Evolutionary conservation across 805 yeast species (phyloP).

Genomic region (Hanseniaspora guilliermondii): DNA sequence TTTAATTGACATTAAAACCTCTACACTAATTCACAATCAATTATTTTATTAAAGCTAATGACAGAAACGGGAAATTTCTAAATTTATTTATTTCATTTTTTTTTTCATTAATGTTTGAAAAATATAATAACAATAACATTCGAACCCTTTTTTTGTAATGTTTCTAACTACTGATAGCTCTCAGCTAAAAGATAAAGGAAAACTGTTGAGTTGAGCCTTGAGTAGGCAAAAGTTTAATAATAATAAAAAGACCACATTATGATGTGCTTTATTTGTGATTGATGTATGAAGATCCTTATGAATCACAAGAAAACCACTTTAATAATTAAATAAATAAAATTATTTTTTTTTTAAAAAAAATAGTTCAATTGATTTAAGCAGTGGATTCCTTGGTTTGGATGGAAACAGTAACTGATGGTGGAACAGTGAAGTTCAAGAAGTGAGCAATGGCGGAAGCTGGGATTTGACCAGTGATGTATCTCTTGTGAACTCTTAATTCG

Average conservation of each 20-base stretch:
- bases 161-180: constrained; percentile 14
- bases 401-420: constrained; percentile 13
- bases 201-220: constrained; percentile 9
- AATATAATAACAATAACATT: not conserved
- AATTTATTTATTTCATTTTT: not conserved
- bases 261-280: too few relatives aligned
- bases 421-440: constrained; percentile 10
- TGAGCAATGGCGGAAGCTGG: constrained; percentile 52
- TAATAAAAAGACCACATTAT: not conserved
- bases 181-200: constrained; percentile 14
- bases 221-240: constrained; percentile 5
- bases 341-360: not conserved
- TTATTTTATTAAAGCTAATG: not conserved
- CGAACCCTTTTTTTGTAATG: constrained; percentile 5
- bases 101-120: not conserved
- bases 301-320: too few relatives aligned
- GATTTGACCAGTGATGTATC: constrained; percentile 95
- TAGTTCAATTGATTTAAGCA: not conserved
- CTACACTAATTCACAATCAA: not conserved
- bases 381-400: constrained; percentile 12
- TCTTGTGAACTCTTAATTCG: constrained; percentile 99
- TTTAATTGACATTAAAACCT: not conserved
- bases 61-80: not conserved
- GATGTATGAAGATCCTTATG: too few relatives aligned
- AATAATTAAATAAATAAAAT: not conserved